Conservation (phyloP, 192 early-diverging fungal species). For the Linderina pennispora region DNA sequence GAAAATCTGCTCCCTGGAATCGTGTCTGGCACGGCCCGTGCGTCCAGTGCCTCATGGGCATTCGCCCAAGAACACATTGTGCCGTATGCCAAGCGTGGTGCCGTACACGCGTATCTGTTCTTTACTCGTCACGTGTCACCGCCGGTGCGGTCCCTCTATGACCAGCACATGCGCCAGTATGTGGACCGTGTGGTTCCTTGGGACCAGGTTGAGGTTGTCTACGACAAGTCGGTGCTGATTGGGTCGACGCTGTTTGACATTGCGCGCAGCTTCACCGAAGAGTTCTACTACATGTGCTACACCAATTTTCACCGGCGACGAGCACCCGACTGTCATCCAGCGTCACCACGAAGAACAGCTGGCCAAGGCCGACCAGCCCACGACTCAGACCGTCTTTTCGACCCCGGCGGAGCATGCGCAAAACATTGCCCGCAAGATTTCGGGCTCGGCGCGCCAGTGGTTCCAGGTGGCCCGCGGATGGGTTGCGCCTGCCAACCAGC, state of each 20-base stretch:
- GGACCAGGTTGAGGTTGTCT: constrained; percentile 19
- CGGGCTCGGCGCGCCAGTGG: constrained; percentile 43
- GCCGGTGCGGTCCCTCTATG: constrained; percentile 15
- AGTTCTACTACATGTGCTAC: constrained; percentile 43
- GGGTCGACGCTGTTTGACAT: background rate
- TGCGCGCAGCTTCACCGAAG: constrained; percentile 15
- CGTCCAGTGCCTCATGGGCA: constrained; percentile 2
- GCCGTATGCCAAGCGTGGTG: constrained; percentile 18
- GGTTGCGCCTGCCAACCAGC: constrained; percentile 25
- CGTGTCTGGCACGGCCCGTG: constrained; percentile 15
- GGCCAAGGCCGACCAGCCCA: background rate
- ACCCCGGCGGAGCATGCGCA: constrained; percentile 7
- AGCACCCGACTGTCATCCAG: constrained; percentile 29
- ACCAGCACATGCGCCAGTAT: constrained; percentile 18
- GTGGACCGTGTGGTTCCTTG: constrained; percentile 46
- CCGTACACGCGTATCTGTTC: constrained; percentile 16
- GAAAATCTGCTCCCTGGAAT: constrained; percentile 23
- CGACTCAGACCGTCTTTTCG: no score
- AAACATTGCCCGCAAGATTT: constrained; percentile 14
- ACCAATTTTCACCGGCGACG: constrained; percentile 33
- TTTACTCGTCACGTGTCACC: constrained; percentile 17
- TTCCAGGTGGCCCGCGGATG: constrained; percentile 34
- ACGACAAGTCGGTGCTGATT: background rate
- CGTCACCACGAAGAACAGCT: constrained; percentile 1
- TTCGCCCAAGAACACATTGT: constrained; percentile 22